Percentiles rank a stretch among this genome's conserved stretches.
Evolutionary conservation across 202 grass and related monocot species (phyloP).

Genomic region (Panicum hallii): DNA sequence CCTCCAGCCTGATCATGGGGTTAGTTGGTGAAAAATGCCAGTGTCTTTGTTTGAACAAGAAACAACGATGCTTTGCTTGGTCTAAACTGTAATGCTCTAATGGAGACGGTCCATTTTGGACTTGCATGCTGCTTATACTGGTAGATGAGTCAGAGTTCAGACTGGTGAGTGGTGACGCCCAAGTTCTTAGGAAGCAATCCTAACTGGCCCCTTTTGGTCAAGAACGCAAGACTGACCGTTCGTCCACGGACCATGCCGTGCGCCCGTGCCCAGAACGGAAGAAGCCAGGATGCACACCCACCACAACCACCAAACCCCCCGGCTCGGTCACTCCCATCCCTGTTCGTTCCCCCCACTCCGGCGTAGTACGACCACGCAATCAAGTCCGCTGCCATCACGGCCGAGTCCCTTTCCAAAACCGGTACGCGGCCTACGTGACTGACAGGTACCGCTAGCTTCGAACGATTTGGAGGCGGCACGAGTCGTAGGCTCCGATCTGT

Average conservation of each 20-base stretch:
- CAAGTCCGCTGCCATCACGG: constrained; percentile 11
- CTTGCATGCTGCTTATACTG: background rate
- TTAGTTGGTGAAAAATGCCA: constrained; percentile 13
- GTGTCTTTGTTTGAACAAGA: background rate
- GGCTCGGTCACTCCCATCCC: constrained; percentile 22
- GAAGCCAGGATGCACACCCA: background rate
- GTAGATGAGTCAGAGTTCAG: background rate
- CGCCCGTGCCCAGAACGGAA: background rate
- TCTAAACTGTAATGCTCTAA: background rate
- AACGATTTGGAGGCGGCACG: constrained; percentile 4
- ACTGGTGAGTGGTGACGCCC: background rate
- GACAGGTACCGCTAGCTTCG: constrained; percentile 9
- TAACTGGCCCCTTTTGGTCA: background rate
- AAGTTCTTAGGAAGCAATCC: background rate
- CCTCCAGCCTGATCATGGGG: constrained; percentile 2
- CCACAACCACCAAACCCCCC: background rate
- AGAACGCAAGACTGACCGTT: background rate
- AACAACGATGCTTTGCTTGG: background rate
- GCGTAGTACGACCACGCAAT: constrained; percentile 41
- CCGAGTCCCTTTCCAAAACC: constrained; percentile 57
- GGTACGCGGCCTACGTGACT: constrained; percentile 56
- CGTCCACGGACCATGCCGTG: background rate
- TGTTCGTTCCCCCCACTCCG: constrained; percentile 2
- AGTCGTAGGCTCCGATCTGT: background rate
- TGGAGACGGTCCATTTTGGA: background rate